Evolutionary conservation across 768 basidiomycete species (phyloP).

Genomic region (Clavulina sp.): DNA sequence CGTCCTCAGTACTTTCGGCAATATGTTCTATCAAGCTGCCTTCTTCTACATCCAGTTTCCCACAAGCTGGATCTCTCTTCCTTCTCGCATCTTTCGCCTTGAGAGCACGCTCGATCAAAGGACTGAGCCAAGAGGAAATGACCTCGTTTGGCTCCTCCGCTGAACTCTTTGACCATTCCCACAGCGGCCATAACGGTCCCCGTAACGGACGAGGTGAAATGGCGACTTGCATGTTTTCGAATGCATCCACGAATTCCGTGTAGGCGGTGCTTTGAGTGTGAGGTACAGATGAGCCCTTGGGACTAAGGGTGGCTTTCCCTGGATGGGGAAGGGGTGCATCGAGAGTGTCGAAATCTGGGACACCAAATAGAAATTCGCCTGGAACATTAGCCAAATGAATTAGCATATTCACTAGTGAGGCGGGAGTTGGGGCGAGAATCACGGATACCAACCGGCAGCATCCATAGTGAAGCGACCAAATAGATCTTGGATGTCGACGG

Average conservation of each 20-base stretch:
- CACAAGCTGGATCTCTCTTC: not conserved
- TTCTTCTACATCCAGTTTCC: not conserved
- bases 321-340: not conserved
- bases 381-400: too few relatives aligned
- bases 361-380: slow-evolving; percentile 2
- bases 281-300: not conserved
- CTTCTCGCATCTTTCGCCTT: not conserved
- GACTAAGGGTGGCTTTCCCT: not conserved
- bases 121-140: slow-evolving; percentile 3
- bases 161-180: slow-evolving; percentile 5
- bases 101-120: not conserved
- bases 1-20: not conserved
- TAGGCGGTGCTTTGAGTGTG: too few relatives aligned
- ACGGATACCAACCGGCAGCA: too few relatives aligned
- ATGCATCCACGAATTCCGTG: slow-evolving; percentile 7
- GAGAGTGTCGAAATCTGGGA: not conserved
- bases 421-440: too few relatives aligned
- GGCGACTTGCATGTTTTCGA: slow-evolving; percentile 5
- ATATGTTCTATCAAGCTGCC: not conserved
- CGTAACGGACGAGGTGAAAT: not conserved
- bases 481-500: slow-evolving; percentile 11
- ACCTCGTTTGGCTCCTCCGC: not conserved
- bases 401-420: too few relatives aligned
- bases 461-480: slow-evolving; percentile 11
- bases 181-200: not conserved